Conservation (phyloP, 441 rosid species). For the Corymbia citriodora region DNA sequence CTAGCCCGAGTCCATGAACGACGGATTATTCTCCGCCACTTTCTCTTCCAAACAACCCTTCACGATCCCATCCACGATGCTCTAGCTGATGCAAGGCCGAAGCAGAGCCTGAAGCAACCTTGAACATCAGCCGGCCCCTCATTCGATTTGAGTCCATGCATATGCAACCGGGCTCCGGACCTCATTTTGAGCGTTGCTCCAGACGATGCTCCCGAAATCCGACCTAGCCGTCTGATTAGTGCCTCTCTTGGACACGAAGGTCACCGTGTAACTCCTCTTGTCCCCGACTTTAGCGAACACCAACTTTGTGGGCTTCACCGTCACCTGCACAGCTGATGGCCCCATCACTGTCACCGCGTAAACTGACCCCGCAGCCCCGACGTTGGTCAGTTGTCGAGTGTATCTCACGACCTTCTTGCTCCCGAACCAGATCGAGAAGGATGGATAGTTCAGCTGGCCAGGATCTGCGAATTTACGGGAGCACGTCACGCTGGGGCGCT, state of each 20-base stretch:
- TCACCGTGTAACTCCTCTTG: constrained; percentile 5
- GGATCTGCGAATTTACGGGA: neutral
- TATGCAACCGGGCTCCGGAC: constrained; percentile 2
- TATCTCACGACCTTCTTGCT: neutral
- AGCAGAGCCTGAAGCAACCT: neutral
- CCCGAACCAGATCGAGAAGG: constrained; percentile 17
- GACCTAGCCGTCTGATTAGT: neutral
- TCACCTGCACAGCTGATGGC: neutral
- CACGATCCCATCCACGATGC: neutral
- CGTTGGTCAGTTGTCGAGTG: constrained; percentile 10
- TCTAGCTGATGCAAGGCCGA: neutral
- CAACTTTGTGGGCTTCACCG: constrained; percentile 2
- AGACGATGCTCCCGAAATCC: neutral
- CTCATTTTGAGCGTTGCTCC: neutral
- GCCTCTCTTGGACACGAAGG: neutral
- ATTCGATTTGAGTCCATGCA: neutral
- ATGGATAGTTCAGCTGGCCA: constrained; percentile 26
- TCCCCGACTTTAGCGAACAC: neutral
- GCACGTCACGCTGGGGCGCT: constrained; percentile 10
- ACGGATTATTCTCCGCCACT: neutral
- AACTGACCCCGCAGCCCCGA: neutral
- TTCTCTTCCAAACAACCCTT: neutral
- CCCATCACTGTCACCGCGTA: neutral
- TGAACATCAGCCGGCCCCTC: neutral
- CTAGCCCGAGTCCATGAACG: neutral